Base-by-base conservation (phyloP, 306 rosid species). In the Hippophae rhamnoides region DNA sequence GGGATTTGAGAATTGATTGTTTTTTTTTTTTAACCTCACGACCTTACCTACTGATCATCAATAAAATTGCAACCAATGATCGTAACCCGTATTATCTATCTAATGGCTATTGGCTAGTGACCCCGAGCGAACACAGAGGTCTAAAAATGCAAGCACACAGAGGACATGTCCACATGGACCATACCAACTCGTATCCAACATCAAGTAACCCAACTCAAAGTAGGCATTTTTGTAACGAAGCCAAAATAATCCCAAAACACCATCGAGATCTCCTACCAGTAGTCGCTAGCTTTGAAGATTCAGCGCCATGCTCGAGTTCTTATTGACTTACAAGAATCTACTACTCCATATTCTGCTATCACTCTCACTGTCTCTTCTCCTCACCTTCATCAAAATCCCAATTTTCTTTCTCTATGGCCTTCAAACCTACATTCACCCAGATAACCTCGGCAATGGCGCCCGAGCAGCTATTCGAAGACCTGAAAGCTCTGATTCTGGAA, bases 391-490 rank as follows among this genome's bases (percentile, higher is more conserved):
- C 84, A 79, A 76, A 58, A 59, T 87, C 62, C 98, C 96, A 0
- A 12, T 77, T 54, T 66, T 87, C 51, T 81, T 83, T 73, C 96
- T 92, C 62, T 62, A 77, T 65, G 89, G 72, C 23, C 66, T 92
- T 54, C 86, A 81, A 67, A 78, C 93, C 68, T 85, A 92, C 78
- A 81, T 92, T 74, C 98, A 87, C 76, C 98, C 95, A 0, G 98
- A 92, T 59, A 75, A 80, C 65, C 70, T 76, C 54, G 64, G 63
- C 64, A 73, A 54, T 57, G 89, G 84, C 53, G 48, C 72, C 67
- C 58, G 76, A 23, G 93, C 98, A 42, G 89, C 96, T 47, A 83
- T 92, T 67, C 86, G 86, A 64, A 77, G 85, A 23, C 96, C 98
- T 50, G 75, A 80, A 1, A 52, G 31, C 38, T 65, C 78, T 52